Conservation (phyloP, 306 rosid genomes). For the Inga laurina region DNA sequence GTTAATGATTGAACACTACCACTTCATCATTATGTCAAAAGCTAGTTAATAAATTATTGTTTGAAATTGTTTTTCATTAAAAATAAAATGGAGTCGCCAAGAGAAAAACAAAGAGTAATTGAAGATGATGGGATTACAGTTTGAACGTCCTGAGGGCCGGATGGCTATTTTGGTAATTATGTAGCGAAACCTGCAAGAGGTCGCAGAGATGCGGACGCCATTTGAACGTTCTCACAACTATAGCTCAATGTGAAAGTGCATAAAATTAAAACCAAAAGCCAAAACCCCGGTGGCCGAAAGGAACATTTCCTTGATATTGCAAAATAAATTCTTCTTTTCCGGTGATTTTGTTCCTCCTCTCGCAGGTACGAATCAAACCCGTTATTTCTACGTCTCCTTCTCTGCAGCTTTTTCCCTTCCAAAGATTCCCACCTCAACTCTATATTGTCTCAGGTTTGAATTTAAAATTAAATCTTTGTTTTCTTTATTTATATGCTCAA, state of each 20-base stretch:
- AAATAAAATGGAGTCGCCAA: not conserved
- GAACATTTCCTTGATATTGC: slow-evolving; percentile 26
- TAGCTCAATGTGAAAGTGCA: slow-evolving; percentile 23
- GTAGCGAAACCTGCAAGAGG: not conserved
- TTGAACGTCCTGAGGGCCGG: slow-evolving; percentile 9
- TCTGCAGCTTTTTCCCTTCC: slow-evolving; percentile 17
- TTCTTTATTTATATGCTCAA: not conserved
- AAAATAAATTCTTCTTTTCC: slow-evolving; percentile 38
- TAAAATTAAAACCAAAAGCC: slow-evolving; percentile 18
- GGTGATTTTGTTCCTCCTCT: slow-evolving; percentile 51
- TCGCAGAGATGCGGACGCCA: slow-evolving; percentile 54
- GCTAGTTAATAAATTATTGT: not conserved
- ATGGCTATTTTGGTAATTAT: slow-evolving; percentile 41
- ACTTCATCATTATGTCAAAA: not conserved
- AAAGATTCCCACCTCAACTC: slow-evolving; percentile 39
- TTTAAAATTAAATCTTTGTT: slow-evolving; percentile 16
- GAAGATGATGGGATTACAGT: slow-evolving; percentile 16
- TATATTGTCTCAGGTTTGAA: slow-evolving; percentile 18
- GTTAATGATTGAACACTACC: not conserved
- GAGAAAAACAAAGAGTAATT: not conserved
- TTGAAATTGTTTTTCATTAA: not conserved
- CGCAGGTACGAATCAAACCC: slow-evolving; percentile 47
- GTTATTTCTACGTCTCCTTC: slow-evolving; percentile 20
- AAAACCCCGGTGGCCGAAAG: slow-evolving; percentile 32
- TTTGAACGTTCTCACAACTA: slow-evolving; percentile 38